A percentile compares a stretch with the other conserved stretches of the same genome.
Evolutionary conservation across 805 yeast species (phyloP).

Genomic region (Suhomyces sp.): DNA sequence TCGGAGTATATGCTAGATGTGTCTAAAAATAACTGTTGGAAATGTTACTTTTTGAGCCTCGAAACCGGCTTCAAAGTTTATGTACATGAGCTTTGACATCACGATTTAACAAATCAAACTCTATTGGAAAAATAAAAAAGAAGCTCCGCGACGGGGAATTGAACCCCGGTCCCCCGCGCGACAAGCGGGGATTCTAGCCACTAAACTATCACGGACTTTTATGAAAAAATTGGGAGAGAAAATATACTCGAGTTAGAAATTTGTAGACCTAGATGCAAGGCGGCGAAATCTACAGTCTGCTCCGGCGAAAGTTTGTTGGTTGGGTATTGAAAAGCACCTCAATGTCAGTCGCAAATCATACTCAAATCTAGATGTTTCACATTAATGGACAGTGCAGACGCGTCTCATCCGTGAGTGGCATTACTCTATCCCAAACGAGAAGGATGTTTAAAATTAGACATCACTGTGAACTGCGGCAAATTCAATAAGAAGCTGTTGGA

Average conservation of each 20-base stretch:
- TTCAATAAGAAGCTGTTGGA: background rate
- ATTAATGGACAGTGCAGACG: background rate
- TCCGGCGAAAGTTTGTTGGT: background rate
- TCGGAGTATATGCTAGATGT: background rate
- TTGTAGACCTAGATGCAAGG: too few relatives aligned
- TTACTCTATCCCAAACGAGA: background rate
- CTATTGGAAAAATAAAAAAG: conserved; percentile 1
- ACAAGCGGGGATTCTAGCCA: conserved; percentile 19
- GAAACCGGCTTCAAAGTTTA: background rate
- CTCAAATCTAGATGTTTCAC: background rate
- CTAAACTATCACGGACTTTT: conserved; percentile 7
- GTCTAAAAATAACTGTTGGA: background rate
- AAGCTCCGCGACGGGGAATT: conserved; percentile 22
- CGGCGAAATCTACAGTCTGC: too few relatives aligned
- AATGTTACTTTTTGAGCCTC: background rate
- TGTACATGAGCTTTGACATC: background rate
- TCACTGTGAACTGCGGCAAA: background rate
- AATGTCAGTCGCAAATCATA: background rate
- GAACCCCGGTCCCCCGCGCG: conserved; percentile 24
- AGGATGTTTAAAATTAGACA: background rate
- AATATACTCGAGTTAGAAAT: background rate
- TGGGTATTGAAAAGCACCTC: background rate
- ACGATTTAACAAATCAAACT: background rate
- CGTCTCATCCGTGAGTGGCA: background rate
- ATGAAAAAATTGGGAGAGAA: background rate